phyloP scores from a whole-genome alignment of 129 eudicot genomes.

The Flaveria trinervia region DNA sequence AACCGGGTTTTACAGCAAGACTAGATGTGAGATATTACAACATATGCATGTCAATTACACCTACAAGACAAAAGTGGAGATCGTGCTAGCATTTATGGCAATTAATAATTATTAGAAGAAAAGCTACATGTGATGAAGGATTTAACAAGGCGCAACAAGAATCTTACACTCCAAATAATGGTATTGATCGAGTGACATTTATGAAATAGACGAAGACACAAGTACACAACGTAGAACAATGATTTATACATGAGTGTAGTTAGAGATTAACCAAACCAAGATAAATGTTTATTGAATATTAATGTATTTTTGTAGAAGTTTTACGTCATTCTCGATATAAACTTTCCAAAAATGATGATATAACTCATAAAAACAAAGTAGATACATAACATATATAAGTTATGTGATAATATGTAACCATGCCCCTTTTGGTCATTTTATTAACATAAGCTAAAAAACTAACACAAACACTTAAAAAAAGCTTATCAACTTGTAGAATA shows the following conservation, averaged over 20 bases:
- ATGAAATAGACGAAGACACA: neutral
- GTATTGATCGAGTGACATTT: neutral
- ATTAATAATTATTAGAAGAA: neutral
- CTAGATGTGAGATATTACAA: no score
- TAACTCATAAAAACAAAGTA: no score
- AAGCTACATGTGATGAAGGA: constrained; percentile 4
- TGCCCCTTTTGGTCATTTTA: neutral
- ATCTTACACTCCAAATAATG: constrained; percentile 4
- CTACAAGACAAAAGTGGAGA: constrained; percentile 4
- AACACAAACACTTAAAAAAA: neutral
- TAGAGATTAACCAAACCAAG: neutral
- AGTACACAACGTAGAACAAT: neutral
- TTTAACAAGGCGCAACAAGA: constrained; percentile 5
- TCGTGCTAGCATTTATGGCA: constrained; percentile 4
- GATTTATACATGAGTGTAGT: neutral
- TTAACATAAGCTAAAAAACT: neutral
- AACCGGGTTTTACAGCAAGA: no score
- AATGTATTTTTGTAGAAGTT: neutral
- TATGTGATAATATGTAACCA: neutral
- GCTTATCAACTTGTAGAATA: neutral
- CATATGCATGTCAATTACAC: neutral
- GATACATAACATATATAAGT: no score
- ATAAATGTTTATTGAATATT: no score
- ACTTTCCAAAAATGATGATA: neutral
- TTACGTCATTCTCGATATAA: neutral